Evolutionary conservation across 768 basidiomycete species (phyloP), one percentile per base, ranked within the genome.

Genomic region (Ramaria sp.): DNA sequence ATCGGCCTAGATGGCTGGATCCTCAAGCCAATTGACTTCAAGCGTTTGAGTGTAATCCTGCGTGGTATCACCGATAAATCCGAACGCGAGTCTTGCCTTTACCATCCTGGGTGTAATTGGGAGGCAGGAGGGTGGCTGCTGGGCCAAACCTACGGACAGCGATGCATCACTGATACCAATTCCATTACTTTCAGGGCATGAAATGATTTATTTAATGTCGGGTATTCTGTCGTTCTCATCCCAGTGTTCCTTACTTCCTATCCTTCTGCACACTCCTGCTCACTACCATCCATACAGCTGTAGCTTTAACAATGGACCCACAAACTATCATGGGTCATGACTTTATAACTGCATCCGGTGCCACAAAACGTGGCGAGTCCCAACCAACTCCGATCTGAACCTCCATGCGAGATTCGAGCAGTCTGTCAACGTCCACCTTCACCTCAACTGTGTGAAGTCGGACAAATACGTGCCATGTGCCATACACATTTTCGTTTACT

Each of bases 1-100:
- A 68, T 73, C 47, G 82, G 87, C 41, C 77, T 34, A 34, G 5
- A 34, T 34, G 33, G 11, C 33, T 34, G 11, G 33, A 79, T 89
- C 17, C 11, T 34, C 11, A 34, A 34, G 33, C 33, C 33, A 11
- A 34, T 34, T 34, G 33, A 34, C 11, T 34, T 34, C 33, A 34
- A 34, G 33, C 33, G 33, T 34, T 34, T 34, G 33, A 68, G 75
- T 22, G 64, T 68, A 2, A 72, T 92, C 33, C 66, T 91, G 20
- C 68, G 71, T 11, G 88, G 86, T 0, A 74, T 88, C 13, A 74
- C 72, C 3, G 80, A 88, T 59, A 34, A 5, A 34, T 34, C 33
- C 33, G 33, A 34, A 34, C 33, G 33, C 33, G 6, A 11, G 11
- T 34, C 33, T 11, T 34, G 33, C 33, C 33, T 34, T 34, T 34